Evolutionary conservation across 176 grass and related monocot genomes (phyloP).

Genomic region (Eragrostis nindensis): DNA sequence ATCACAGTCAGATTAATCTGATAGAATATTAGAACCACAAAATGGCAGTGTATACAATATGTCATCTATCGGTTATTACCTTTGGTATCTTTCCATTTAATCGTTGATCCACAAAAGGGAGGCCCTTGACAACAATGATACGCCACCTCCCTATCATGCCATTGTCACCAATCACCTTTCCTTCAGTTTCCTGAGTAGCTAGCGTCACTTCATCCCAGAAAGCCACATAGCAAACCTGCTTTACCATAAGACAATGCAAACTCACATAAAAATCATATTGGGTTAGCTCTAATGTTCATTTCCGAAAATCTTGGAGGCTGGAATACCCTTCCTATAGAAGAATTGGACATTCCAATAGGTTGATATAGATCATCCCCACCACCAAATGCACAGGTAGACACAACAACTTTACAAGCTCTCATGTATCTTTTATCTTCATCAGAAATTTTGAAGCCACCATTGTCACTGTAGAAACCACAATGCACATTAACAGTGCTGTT

Average conservation of each 20-base stretch:
- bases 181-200: constrained; percentile 71
- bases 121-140: constrained; percentile 70
- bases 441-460: constrained; percentile 87
- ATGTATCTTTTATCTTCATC: constrained; percentile 68
- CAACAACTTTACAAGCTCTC: constrained; percentile 76
- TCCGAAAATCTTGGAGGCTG: constrained; percentile 18
- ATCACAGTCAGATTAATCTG: neutral
- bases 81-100: constrained; percentile 97
- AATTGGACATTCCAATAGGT: constrained; percentile 92
- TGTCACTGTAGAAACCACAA: constrained; percentile 58
- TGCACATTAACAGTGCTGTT: constrained; percentile 31
- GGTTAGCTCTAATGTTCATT: constrained; percentile 3
- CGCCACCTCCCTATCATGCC: constrained; percentile 80
- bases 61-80: constrained; percentile 46
- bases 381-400: constrained; percentile 93
- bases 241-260: constrained; percentile 35
- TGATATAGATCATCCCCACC: constrained; percentile 96
- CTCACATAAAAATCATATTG: neutral
- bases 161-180: constrained; percentile 70
- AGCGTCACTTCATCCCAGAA: constrained; percentile 92
- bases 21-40: neutral
- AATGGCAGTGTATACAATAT: neutral
- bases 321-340: constrained; percentile 70
- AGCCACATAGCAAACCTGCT: constrained; percentile 88
- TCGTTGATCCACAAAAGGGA: constrained; percentile 93